Evolutionary conservation across 352 stramenopile species (phyloP).

Genomic region (Plasmopara viticola): DNA sequence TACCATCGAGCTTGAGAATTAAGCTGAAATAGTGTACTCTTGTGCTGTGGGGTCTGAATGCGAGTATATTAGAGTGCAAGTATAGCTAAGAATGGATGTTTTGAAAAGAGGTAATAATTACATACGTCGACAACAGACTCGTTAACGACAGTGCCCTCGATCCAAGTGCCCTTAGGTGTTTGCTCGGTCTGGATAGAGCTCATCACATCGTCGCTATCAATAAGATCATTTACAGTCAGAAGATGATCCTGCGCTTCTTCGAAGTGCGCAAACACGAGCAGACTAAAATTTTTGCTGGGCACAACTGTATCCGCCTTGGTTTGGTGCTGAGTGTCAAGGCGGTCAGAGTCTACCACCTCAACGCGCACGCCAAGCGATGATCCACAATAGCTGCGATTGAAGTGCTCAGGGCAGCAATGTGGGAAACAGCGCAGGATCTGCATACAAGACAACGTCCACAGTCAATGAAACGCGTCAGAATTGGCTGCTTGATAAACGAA

Average conservation of each 20-base stretch:
- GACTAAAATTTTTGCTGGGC: conserved; percentile 12
- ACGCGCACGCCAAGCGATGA: conserved; percentile 43
- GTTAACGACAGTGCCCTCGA: conserved; percentile 30
- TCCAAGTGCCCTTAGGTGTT: conserved; percentile 59
- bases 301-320: conserved; percentile 1
- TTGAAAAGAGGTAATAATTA: background rate
- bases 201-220: conserved; percentile 24
- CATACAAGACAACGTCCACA: background rate
- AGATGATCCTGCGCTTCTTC: conserved; percentile 35
- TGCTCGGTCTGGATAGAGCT: conserved; percentile 49
- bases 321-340: conserved; percentile 21
- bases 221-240: conserved; percentile 23
- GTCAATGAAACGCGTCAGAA: no score
- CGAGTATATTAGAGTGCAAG: background rate
- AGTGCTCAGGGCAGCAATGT: conserved; percentile 58
- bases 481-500: no score
- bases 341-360: conserved; percentile 6
- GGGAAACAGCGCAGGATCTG: conserved; percentile 70
- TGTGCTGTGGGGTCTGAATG: no score
- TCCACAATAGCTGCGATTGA: conserved; percentile 68
- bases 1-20: conserved; percentile 55
- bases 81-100: background rate
- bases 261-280: conserved; percentile 51
- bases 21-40: conserved; percentile 63
- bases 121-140: conserved; percentile 17